phyloP scores from a whole-genome alignment of 345 rosid species.

The Clausena lansium region DNA sequence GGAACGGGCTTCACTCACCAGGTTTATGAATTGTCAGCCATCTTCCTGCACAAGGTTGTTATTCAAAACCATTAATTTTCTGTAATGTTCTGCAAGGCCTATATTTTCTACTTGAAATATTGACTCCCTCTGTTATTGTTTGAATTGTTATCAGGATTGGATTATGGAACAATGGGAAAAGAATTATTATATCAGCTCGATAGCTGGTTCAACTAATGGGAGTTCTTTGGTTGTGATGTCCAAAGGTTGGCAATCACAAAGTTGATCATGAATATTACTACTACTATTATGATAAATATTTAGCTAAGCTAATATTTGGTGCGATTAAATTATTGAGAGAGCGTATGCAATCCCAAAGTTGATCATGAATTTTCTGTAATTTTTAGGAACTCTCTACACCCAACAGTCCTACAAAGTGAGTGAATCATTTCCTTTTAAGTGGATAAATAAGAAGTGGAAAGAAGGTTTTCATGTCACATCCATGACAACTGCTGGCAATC shows the following conservation, averaged over 20 bases:
- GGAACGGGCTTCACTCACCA: slow-evolving; percentile 90
- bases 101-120: slow-evolving; percentile 16
- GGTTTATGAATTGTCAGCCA: slow-evolving; percentile 78
- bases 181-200: slow-evolving; percentile 85
- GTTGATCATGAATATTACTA: not conserved
- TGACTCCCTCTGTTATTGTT: slow-evolving; percentile 3
- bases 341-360: slow-evolving; percentile 4
- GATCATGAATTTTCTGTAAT: slow-evolving; percentile 18
- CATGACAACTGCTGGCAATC: slow-evolving; percentile 91
- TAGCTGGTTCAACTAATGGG: slow-evolving; percentile 89
- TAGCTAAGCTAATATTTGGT: not conserved
- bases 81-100: slow-evolving; percentile 3
- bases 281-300: not conserved
- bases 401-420: slow-evolving; percentile 99
- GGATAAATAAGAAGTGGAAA: slow-evolving; percentile 99
- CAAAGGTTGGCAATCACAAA: slow-evolving; percentile 52
- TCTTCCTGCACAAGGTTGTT: slow-evolving; percentile 87
- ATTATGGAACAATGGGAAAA: slow-evolving; percentile 99
- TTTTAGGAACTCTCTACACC: slow-evolving; percentile 83
- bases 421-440: slow-evolving; percentile 92
- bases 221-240: slow-evolving; percentile 95
- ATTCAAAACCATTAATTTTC: slow-evolving; percentile 8
- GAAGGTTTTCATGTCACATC: slow-evolving; percentile 98
- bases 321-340: not conserved
- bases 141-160: slow-evolving; percentile 69